Percentiles rank a stretch among this genome's conserved stretches.
These are phyloP conservation scores for Metschnikowia dekortorum DNA, from an alignment of 805 yeast species.

Conservation along the genomic window DNA sequence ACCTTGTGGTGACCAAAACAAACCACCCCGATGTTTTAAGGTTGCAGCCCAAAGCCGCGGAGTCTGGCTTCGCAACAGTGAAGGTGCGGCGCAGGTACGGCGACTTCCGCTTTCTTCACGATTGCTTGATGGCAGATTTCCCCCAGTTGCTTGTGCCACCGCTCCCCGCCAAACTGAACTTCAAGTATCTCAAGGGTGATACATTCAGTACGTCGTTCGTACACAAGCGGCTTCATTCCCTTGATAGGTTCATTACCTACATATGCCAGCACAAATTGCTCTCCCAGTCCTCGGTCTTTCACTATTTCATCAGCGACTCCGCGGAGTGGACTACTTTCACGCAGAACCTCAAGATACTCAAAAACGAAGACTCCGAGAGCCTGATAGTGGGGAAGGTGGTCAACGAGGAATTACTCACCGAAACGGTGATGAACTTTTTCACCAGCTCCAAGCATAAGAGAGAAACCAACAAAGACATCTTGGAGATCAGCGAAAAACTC, in stretches of 20 bases:
- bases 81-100: conserved; percentile 76
- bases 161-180: conserved; percentile 84
- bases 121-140: conserved; percentile 67
- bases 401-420: conserved; percentile 78
- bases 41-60: conserved; percentile 16
- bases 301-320: conserved; percentile 63
- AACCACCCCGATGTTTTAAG: conserved; percentile 54
- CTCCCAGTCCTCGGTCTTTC: conserved; percentile 64
- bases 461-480: conserved; percentile 65
- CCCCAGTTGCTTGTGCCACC: conserved; percentile 91
- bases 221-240: conserved; percentile 71
- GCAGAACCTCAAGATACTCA: conserved; percentile 44
- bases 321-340: conserved; percentile 71
- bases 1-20: conserved; percentile 59
- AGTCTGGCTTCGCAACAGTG: conserved; percentile 26
- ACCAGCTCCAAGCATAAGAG: conserved; percentile 61
- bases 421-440: conserved; percentile 90
- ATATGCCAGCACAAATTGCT: conserved; percentile 71
- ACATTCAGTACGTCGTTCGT: conserved; percentile 85
- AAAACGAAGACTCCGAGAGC: conserved; percentile 15
- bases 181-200: conserved; percentile 92
- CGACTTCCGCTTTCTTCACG: conserved; percentile 77
- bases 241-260: conserved; percentile 70
- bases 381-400: conserved; percentile 38
- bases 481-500: conserved; percentile 68